These are phyloP conservation scores for Knufia petricola DNA, from an alignment of 2,329 filamentous ascomycete species.

Conservation along the genomic window DNA sequence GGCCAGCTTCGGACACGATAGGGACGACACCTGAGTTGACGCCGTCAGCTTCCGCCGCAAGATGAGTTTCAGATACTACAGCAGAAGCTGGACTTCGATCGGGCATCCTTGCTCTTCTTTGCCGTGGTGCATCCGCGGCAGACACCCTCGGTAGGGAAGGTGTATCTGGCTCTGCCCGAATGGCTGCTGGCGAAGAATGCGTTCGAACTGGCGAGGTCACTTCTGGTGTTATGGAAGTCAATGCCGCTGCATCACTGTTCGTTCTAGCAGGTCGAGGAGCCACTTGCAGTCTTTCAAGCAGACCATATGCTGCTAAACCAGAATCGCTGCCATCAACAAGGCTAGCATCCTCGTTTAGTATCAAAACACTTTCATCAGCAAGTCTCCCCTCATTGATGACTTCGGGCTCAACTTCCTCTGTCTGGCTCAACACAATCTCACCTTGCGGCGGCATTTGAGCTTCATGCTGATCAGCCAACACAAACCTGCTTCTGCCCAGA, in stretches of 20 bases:
- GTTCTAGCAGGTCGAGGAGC: conserved; percentile 12
- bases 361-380: conserved; percentile 29
- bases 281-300: conserved; percentile 27
- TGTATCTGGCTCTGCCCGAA: not conserved
- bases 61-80: conserved; percentile 21
- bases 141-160: not conserved
- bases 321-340: conserved; percentile 29
- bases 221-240: conserved; percentile 1
- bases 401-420: conserved; percentile 36
- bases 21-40: conserved; percentile 14
- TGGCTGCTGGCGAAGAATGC: conserved; percentile 9
- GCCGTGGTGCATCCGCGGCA: too few relatives aligned
- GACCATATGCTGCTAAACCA: conserved; percentile 30
- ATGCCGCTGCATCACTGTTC: conserved; percentile 1
- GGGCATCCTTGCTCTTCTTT: not conserved
- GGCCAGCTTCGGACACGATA: conserved; percentile 17
- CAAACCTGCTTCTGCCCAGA: conserved; percentile 51
- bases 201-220: conserved; percentile 10
- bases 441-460: conserved; percentile 53
- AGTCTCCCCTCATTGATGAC: conserved; percentile 30
- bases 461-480: conserved; percentile 53
- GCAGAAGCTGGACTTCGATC: conserved; percentile 12
- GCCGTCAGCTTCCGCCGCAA: conserved; percentile 20
- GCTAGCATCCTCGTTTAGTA: conserved; percentile 33
- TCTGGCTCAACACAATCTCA: conserved; percentile 39